Conservation (phyloP, 225 moss, liverwort and hornwort genomes). For the Asterella californica region DNA sequence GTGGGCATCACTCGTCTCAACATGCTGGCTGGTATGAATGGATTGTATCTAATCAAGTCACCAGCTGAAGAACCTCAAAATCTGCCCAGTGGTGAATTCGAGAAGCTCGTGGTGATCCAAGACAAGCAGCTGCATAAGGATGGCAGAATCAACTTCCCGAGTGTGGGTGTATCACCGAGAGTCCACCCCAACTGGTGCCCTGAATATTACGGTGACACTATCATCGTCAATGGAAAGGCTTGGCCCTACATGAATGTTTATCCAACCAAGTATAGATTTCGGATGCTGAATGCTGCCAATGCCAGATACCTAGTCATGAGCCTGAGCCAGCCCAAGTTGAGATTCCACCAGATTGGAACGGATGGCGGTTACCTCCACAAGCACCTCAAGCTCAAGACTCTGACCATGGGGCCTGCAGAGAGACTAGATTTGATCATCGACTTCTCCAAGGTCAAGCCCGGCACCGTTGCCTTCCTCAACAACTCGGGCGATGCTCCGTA, state of each 20-base stretch:
- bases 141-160: conserved; percentile 54
- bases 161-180: conserved; percentile 38
- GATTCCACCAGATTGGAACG: conserved; percentile 54
- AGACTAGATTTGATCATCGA: conserved; percentile 57
- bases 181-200: conserved; percentile 66
- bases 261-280: conserved; percentile 31
- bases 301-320: conserved; percentile 55
- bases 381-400: conserved; percentile 13
- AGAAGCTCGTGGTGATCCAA: conserved; percentile 25
- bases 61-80: conserved; percentile 9
- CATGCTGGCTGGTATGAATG: conserved; percentile 45
- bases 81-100: conserved; percentile 16
- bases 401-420: conserved; percentile 51
- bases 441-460: conserved; percentile 30
- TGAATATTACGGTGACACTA: conserved; percentile 61
- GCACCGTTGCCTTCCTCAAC: conserved; percentile 41
- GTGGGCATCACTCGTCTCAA: conserved; percentile 59
- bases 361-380: conserved; percentile 52
- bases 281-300: conserved; percentile 49
- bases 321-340: conserved; percentile 33
- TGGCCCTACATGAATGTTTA: conserved; percentile 52
- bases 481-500: conserved; percentile 59
- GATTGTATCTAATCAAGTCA: conserved; percentile 27
- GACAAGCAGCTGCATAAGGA: conserved; percentile 27
- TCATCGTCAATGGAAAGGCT: conserved; percentile 55